Evolutionary conservation across 1,284 basidiomycete genomes (phyloP), one percentile per base, ranked within the genome.

Genomic region (Rhodotorula sp.): DNA sequence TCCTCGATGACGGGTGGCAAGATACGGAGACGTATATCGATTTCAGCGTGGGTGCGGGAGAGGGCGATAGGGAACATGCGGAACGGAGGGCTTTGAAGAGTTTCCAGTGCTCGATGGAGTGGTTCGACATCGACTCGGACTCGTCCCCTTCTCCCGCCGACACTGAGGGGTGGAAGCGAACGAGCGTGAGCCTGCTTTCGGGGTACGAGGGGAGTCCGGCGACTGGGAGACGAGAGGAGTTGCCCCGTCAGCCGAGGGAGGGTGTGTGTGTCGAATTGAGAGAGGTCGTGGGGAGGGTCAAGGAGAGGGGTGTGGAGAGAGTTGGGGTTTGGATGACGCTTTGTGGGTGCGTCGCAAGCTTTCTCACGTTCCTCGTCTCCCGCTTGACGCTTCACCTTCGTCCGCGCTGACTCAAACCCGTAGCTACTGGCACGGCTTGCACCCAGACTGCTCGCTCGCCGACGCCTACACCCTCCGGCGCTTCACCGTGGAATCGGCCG

Each of bases 1-100:
- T 77, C 39, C 71, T 77, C 32, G 76, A 77, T 46, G 76, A 77
- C 57, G 76, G 76, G 0, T 77, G 76, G 76, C 73, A 74, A 39
- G 74, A 77, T 34, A 60, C 67, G 5, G 62, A 27, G 44, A 24
- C 51, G 24, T 65, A 34, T 22, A 32, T 64, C 62, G 58, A 60
- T 48, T 64, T 49, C 22, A 46, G 52, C 36, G 53, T 34, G 32
- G 24, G 30, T 15, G 27, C 7, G 22, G 47, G 29, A 8, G 30
- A 39, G 20, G 29, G 11, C 34, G 39, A 44, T 13, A 44, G 39
- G 39, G 39, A 44, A 17, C 49, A 62, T 17, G 30, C n/a, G 20
- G 47, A 54, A n/a, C 60, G 48, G 27, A 36, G 39, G 2, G 72
- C 66, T 11, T 52, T 73, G 22, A 36, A 30, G 20, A 55, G 62